Evolutionary conservation across 2,329 filamentous ascomycete genomes (phyloP), one percentile per base, ranked within the genome.

Genomic region (Aspergillus cejpii): DNA sequence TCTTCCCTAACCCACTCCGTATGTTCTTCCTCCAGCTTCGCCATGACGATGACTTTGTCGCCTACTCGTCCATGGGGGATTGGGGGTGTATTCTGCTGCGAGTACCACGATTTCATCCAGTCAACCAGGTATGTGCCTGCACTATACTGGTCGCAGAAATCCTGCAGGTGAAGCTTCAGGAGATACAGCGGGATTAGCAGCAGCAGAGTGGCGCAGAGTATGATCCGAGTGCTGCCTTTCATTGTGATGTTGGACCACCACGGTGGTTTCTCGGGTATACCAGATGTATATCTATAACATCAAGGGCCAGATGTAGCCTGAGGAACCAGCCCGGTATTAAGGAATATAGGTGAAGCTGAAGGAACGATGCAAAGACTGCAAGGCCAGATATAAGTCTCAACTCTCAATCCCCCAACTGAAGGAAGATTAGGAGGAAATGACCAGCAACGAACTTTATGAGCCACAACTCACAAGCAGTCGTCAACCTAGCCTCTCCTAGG

Each of bases 21-120:
- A 45, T 70, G 58, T 47, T 75, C 72, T 21, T 61, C 62, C 29
- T 66, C 58, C 11, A 73, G 45, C 47, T 63, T 70, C 12, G 71
- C 72, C 62, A 74, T 70, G 20, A 72, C 64, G 41, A 72, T 64
- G 10, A 67, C 62, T 39, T 70, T 71, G 52, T 71, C 65, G 5
- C 55, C 58, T 1, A 47, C 43, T 2, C 36, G 37, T 24, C 29
- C 49, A 28, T 51, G 41, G 33, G 44, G 38, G 2, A 45, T 21
- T 3, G 23, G n/a, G 4, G 24, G 5, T 33, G 23, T 17, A 23
- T 27, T 14, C 42, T 48, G 21, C 5, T 43, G 20, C n/a, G 43
- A 44, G 11, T 49, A 44, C 26, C 50, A 52, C 41, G 38, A 50
- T 39, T 58, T 54, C 37, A 59, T 36, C 58, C 57, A 65, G 33